These are phyloP conservation scores for Spergularia bocconei DNA, from an alignment of 148 eudicot genomes.

Conservation along the genomic window DNA sequence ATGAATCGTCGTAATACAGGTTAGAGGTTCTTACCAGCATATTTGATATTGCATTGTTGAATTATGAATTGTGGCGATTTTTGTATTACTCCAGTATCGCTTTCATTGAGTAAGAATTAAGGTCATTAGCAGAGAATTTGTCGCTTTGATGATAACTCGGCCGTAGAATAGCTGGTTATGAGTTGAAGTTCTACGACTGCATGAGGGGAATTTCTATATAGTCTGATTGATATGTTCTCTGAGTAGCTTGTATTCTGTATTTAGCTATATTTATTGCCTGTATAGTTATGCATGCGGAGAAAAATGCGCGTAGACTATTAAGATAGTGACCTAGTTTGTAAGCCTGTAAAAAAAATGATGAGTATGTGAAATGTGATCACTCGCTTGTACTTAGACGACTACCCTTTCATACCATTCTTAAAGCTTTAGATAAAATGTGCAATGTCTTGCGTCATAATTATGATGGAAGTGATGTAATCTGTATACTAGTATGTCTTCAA, in stretches of 20 bases:
- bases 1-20: slow-evolving; percentile 88
- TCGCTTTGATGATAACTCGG: neutral
- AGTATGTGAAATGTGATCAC: too few species aligned
- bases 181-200: neutral
- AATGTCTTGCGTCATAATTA: neutral
- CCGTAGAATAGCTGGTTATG: too few species aligned
- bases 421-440: neutral
- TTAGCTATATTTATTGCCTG: too few species aligned
- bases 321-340: too few species aligned
- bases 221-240: too few species aligned
- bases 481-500: neutral
- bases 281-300: too few species aligned
- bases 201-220: neutral
- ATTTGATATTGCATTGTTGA: neutral
- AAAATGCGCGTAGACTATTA: too few species aligned
- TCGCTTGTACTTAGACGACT: too few species aligned
- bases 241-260: neutral
- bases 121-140: neutral
- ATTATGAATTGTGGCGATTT: neutral
- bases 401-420: too few species aligned
- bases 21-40: slow-evolving; percentile 15
- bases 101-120: neutral
- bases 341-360: too few species aligned
- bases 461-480: neutral
- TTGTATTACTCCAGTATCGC: neutral